A percentile compares a stretch with the other conserved stretches of the same genome.
These are phyloP conservation scores for Brachypodium distachyon DNA, from an alignment of 202 grass and related monocot species.

Conservation along the genomic window DNA sequence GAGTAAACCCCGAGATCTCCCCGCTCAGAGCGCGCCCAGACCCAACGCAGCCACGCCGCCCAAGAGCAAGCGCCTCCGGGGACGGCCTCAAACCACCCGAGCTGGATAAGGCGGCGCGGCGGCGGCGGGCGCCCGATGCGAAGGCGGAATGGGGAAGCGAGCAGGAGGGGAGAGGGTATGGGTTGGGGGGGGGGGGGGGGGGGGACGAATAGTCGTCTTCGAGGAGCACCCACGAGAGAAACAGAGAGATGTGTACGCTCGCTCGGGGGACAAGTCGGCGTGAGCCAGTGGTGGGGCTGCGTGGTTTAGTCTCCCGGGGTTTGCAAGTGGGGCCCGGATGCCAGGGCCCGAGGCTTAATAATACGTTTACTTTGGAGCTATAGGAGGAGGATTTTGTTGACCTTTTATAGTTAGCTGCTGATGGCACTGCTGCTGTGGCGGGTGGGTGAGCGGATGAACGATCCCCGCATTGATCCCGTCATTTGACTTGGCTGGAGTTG, in stretches of 20 bases:
- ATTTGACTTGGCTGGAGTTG: neutral
- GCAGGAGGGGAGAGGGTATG: too few relatives aligned
- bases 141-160: neutral
- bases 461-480: neutral
- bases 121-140: constrained; percentile 4
- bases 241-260: neutral
- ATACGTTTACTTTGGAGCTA: too few relatives aligned
- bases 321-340: neutral
- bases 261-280: neutral
- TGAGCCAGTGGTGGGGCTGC: neutral
- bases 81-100: too few relatives aligned
- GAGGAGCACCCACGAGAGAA: neutral
- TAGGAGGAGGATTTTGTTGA: neutral
- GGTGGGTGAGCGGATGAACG: neutral
- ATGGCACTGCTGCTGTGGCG: neutral
- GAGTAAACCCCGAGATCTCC: constrained; percentile 22
- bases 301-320: too few relatives aligned
- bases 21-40: neutral
- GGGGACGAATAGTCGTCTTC: neutral
- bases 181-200: neutral
- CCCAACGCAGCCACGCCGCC: neutral
- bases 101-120: neutral
- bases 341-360: neutral
- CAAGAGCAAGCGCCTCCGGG: too few relatives aligned
- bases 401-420: neutral